Evolutionary conservation across 805 yeast genomes (phyloP), one percentile per base, ranked within the genome.

Genomic region (Saccharomycopsis lassenensis): DNA sequence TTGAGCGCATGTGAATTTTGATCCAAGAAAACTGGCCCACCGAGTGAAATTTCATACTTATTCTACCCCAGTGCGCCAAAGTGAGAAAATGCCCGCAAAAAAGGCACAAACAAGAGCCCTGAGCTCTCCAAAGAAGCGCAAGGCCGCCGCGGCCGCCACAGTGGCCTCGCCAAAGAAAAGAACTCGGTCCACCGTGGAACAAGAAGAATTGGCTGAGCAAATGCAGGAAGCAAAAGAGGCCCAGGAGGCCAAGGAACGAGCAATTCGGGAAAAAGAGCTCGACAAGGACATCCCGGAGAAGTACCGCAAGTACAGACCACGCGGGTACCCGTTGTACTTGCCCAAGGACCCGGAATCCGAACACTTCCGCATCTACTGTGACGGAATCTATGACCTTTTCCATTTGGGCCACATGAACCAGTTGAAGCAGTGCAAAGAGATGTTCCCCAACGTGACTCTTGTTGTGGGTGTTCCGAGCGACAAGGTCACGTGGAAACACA

Each of bases 361-460:
- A 41, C 87, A 95, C 1, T 74, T 91, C 20, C 69, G 98, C 42
- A 74, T 91, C n/a, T 91, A 91, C 55, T 98, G 98, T 4, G 98
- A 91, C 59, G 98, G 98, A 36, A 95, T 91, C 14, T 91, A 91
- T 63, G 98, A 91, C 59, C 62, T 91, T 44, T 91, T 91, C 62
- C 98, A 91, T 58, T 57, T 91, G 52, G 98, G 98, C 17, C 98
- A 91, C 55, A 91, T 91, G 98, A 76, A 86, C 52, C 98, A 91
- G 57, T 66, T 91, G 49, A 97, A 91, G 54, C 98, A 91, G 60
- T 89, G 97, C 49, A 89, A 91, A 51, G 87, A 89, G 56, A 73
- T 94, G 11, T 75, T 91, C 44, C 80, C 83, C 8, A 84, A 84
- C 49, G 94, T 82, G 22, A 69, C 73, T 39, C 66, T 91, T 50